Base-by-base conservation (phyloP, 257 asterid species). In the Schizonepeta tenuifolia region DNA sequence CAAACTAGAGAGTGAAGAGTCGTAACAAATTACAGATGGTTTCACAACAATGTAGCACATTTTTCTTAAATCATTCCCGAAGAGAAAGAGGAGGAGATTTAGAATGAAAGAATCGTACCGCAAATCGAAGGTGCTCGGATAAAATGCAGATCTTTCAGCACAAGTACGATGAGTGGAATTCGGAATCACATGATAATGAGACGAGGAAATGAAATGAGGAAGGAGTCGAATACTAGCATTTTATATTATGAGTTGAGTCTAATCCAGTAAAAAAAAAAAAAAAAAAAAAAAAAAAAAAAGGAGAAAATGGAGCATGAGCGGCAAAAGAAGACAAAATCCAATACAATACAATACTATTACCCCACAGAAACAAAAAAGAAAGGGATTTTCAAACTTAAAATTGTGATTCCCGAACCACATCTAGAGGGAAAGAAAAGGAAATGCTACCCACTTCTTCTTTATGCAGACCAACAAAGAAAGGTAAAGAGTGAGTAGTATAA, bases 301-400 rank as follows among this genome's bases (percentile, higher is more conserved):
- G 68, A 6, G 31, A 28, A 53, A 72, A 18, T 44, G 26, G 72
- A 64, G 44, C 67, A 43, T 43, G 61, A 63, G 81, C 70, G 74
- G 74, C 81, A 67, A 75, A 74, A 73, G 57, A 74, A 33, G 81
- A 75, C 80, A 72, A 72, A 73, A 40, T 35, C 26, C 0, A 7
- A 44, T 49, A 47, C 31, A 46, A 74, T 67, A 57, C 5, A 38
- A 43, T 20, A 44, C 68, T 59, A 21, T 7, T 5, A 26, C 53
- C 63, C 63, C 59, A 54, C 31, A 68, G 15, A 46, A 28, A 14
- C 2, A 18, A 4, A 57, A 57, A 24, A 65, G 74, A 33, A 70
- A 81, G 46, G 59, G 66, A 49, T 62, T 53, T 84, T 79, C 81
- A 77, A 75, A 79, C 84, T 82, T 75, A 69, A 70, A 80, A 78